Conservation (phyloP, 495 filamentous ascomycete genomes). For the Bathelium albidoporum region DNA sequence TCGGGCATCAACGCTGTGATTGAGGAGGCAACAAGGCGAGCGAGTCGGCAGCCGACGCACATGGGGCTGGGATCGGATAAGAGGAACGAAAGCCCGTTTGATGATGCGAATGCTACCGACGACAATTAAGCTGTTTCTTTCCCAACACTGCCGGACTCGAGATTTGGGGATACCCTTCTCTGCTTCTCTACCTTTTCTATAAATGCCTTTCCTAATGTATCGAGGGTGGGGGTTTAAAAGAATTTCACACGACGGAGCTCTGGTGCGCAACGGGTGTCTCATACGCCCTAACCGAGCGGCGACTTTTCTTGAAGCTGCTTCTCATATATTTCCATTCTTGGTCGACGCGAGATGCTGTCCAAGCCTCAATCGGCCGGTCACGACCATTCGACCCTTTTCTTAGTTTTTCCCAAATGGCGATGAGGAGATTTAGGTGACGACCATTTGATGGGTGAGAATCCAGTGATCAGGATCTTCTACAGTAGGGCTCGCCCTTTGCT, state of each 20-base stretch:
- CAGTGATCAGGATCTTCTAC: too few relatives aligned
- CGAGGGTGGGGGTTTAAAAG: neutral
- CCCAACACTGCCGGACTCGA: too few relatives aligned
- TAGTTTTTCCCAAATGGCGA: too few relatives aligned
- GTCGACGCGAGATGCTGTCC: neutral
- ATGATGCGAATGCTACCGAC: constrained; percentile 13
- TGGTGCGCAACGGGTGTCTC: neutral
- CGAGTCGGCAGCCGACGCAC: constrained; percentile 17
- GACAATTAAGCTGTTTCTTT: neutral
- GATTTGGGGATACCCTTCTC: neutral
- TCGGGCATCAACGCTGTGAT: constrained; percentile 23
- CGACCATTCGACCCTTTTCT: neutral
- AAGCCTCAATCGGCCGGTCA: neutral
- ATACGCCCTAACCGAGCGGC: neutral
- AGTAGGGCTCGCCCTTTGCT: too few relatives aligned
- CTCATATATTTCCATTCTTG: neutral
- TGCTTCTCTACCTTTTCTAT: neutral
- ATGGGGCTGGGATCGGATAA: constrained; percentile 9
- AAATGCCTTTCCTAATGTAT: neutral
- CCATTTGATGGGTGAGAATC: too few relatives aligned
- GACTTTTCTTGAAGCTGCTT: neutral
- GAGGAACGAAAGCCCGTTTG: constrained; percentile 17
- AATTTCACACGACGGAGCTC: neutral
- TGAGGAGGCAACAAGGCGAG: constrained; percentile 28
- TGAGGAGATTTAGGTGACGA: too few relatives aligned